Percentiles rank a stretch among this genome's conserved stretches.
Evolutionary conservation across 1,139 yeast genomes (phyloP).

Genomic region (Geotrichum macrosporum): DNA sequence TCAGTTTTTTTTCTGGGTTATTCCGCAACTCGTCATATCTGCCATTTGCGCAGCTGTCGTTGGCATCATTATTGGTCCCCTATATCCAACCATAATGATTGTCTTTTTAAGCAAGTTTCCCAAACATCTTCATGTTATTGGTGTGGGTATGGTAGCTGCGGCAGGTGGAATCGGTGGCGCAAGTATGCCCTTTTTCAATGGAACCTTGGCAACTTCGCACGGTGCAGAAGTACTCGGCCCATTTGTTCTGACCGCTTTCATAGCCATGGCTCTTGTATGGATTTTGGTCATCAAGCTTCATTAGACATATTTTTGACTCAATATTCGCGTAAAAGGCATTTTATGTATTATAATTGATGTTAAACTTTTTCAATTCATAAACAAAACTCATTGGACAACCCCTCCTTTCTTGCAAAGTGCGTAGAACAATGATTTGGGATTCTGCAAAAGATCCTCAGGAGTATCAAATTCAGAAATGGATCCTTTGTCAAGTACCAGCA

Average conservation of each 20-base stretch:
- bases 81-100: conserved; percentile 71
- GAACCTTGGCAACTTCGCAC: conserved; percentile 31
- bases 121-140: conserved; percentile 55
- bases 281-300: conserved; percentile 16
- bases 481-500: conserved; percentile 66
- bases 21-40: conserved; percentile 30
- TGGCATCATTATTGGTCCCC: conserved; percentile 74
- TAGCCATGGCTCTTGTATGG: conserved; percentile 32
- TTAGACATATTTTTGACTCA: neutral
- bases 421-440: conserved; percentile 48
- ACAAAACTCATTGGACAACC: conserved; percentile 25
- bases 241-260: conserved; percentile 29
- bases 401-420: conserved; percentile 66
- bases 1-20: conserved; percentile 33
- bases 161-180: conserved; percentile 83
- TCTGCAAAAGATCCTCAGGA: conserved; percentile 48
- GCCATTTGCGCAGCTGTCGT: conserved; percentile 46
- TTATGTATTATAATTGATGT: no score
- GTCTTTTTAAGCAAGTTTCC: conserved; percentile 64
- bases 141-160: conserved; percentile 73
- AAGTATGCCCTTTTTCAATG: conserved; percentile 34
- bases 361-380: no score
- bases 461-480: conserved; percentile 64
- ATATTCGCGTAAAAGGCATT: no score
- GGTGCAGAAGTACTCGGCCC: conserved; percentile 36